Evolutionary conservation across 306 rosid species (phyloP), one percentile per base, ranked within the genome.

Genomic region (Astragalus glycyphyllos): DNA sequence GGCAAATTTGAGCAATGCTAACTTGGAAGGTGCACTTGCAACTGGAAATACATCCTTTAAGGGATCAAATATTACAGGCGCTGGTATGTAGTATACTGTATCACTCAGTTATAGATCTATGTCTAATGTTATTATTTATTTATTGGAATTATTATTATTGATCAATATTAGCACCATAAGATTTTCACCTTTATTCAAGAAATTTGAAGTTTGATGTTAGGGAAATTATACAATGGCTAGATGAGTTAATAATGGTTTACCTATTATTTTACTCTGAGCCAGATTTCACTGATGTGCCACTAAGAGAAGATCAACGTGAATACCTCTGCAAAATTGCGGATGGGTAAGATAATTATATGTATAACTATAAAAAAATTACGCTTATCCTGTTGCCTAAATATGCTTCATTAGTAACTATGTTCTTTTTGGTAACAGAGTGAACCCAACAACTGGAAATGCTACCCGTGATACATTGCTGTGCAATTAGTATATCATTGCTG

Each of bases 201-300:
- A 55, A 40, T n/a, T 38, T 60, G 54, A 53, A 11, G 54, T 60
- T 64, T 67, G 58, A 60, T 40, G 64, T 23, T 59, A 23, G 13
- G 69, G 13, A 75, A 60, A 10, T 17, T 35, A 35, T 42, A 9
- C 13, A 26, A 26, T 26, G 31, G 31, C 31, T 26, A 26, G 4
- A 29, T 40, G 15, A 58, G 16, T 48, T 77, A 58, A 59, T 34
- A 57, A 57, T 57, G 54, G 10, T 84, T 55, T 53, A 37, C 51
- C 58, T 51, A n/a, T 77, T 59, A 66, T 58, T 57, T 32, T 79
- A 45, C 8, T 13, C 46, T 53, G 79, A 58, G 62, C 32, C 88
- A 88, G 98, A 93, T 71, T 93, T 93, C 86, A 90, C 98, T 9
- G 98, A 93, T 44, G 97, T 94, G 74, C 99, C 97, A 46, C 72